Conservation (phyloP, 2,329 filamentous ascomycete genomes). For the Verticillium tricorpus region DNA sequence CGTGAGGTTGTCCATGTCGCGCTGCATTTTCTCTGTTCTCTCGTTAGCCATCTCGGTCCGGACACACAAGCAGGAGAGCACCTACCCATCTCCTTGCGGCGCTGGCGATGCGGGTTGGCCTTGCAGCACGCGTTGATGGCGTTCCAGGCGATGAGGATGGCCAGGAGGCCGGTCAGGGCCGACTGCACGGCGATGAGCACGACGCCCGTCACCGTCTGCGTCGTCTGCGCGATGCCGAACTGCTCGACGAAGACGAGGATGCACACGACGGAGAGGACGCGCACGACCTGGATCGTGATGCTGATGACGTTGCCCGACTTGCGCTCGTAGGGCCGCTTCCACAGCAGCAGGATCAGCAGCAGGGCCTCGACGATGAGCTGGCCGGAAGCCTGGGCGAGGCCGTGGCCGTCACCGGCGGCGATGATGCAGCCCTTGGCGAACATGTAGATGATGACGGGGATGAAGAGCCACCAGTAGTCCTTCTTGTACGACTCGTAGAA, state of each 20-base stretch:
- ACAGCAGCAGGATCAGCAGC: conserved; percentile 75
- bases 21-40: conserved; percentile 64
- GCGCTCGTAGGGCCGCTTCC: conserved; percentile 81
- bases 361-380: conserved; percentile 78
- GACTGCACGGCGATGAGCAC: conserved; percentile 90
- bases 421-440: conserved; percentile 85
- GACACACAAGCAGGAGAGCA: conserved; percentile 9
- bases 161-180: conserved; percentile 73
- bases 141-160: conserved; percentile 85
- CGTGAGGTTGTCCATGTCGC: conserved; percentile 77
- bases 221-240: conserved; percentile 83
- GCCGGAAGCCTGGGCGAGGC: conserved; percentile 72
- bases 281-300: conserved; percentile 83
- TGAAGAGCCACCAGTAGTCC: conserved; percentile 95
- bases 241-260: conserved; percentile 93
- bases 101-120: conserved; percentile 85
- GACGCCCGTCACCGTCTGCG: conserved; percentile 90
- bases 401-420: conserved; percentile 80
- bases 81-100: conserved; percentile 86
- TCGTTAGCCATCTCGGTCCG: conserved; percentile 18
- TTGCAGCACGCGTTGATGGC: conserved; percentile 77
- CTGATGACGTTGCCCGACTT: conserved; percentile 91
- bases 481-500: conserved; percentile 97
- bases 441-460: conserved; percentile 85
- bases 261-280: conserved; percentile 82